These are phyloP conservation scores for Kwoniella heveanensis DNA, from an alignment of 768 basidiomycete genomes.

Conservation along the genomic window DNA sequence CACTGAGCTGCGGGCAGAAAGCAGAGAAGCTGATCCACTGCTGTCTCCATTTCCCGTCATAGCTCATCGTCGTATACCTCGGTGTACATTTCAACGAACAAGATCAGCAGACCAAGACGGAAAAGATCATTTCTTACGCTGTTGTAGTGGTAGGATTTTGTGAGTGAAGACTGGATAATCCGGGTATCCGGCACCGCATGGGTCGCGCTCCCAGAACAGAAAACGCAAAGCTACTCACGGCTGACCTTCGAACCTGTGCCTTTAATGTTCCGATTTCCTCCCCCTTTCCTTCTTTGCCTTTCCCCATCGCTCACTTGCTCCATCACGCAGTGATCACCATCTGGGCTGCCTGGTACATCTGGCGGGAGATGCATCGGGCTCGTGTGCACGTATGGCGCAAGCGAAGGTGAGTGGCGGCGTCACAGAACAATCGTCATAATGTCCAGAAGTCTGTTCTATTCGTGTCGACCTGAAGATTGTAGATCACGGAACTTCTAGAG, in stretches of 20 bases:
- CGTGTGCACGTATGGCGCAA: conserved; percentile 49
- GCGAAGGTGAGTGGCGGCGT: conserved; percentile 41
- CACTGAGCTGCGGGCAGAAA: too few relatives aligned
- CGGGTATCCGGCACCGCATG: too few relatives aligned
- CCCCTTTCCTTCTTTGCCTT: not conserved
- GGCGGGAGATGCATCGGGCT: conserved; percentile 49
- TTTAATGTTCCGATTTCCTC: too few relatives aligned
- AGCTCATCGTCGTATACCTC: conserved; percentile 87
- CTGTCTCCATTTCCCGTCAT: not conserved
- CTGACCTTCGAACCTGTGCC: too few relatives aligned
- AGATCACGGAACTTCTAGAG: too few relatives aligned
- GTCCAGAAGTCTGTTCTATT: too few relatives aligned
- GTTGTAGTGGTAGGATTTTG: conserved; percentile 68
- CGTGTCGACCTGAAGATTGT: too few relatives aligned
- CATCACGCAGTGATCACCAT: conserved; percentile 42
- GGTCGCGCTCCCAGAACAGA: too few relatives aligned
- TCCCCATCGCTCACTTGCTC: not conserved
- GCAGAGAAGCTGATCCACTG: not conserved
- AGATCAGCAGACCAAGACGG: conserved; percentile 58
- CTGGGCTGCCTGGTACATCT: conserved; percentile 66
- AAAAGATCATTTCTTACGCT: conserved; percentile 68
- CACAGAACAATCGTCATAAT: too few relatives aligned
- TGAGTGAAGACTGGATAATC: too few relatives aligned
- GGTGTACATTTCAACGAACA: conserved; percentile 61
- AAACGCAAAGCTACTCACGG: too few relatives aligned